Conservation (phyloP, 306 rosid species). For the Gillenia trifoliata region DNA sequence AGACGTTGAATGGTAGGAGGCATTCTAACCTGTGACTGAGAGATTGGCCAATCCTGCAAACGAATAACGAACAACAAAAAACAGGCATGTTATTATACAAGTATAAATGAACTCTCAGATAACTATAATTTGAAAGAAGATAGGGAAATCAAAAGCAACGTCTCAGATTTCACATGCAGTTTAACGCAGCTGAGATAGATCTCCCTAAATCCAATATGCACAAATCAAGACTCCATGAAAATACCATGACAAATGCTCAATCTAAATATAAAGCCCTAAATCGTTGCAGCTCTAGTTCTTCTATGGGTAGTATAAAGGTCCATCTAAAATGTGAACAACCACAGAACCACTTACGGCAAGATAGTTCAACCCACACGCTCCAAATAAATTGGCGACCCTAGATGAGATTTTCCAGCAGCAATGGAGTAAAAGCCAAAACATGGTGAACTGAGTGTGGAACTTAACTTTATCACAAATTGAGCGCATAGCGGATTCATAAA, state of each 20-base stretch:
- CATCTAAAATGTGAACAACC: not conserved
- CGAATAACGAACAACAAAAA: slow-evolving; percentile 12
- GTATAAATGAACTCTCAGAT: not conserved
- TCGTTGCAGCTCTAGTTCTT: not conserved
- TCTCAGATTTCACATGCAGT: not conserved
- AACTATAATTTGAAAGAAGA: not conserved
- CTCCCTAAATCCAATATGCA: not conserved
- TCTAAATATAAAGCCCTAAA: not conserved
- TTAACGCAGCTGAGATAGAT: not conserved
- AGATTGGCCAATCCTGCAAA: slow-evolving; percentile 86
- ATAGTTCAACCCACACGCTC: not conserved
- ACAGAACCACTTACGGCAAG: not conserved
- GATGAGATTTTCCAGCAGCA: too few relatives aligned
- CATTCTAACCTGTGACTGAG: slow-evolving; percentile 71
- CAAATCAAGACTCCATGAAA: not conserved
- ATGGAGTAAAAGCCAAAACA: slow-evolving; percentile 1
- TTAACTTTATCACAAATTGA: not conserved
- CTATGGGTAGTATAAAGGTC: not conserved
- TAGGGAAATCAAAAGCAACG: not conserved
- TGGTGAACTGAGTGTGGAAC: not conserved
- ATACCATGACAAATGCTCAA: not conserved
- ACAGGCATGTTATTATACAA: slow-evolving; percentile 13
- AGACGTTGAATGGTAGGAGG: slow-evolving; percentile 18
- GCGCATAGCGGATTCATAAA: not conserved
- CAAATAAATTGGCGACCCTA: too few relatives aligned